A percentile compares a stretch with the other conserved stretches of the same genome.
phyloP scores from a whole-genome alignment of 2,329 filamentous ascomycete species.

The Davidsoniella eucalypti region DNA sequence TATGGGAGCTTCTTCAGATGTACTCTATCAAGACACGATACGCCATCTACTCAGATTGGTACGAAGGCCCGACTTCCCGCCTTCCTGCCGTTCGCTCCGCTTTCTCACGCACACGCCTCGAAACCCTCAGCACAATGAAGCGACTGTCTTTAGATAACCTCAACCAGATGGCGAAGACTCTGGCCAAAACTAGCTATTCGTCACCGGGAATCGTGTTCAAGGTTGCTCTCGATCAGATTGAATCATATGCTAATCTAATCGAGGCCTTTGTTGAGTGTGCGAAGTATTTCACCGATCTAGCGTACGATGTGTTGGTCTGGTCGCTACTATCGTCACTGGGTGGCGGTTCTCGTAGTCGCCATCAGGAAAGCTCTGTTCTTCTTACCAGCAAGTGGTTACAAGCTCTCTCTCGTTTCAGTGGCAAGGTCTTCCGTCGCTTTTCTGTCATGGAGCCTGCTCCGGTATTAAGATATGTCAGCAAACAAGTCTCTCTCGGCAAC shows the following conservation, averaged over 20 bases:
- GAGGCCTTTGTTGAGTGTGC: slow-evolving; percentile 90
- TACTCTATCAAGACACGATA: slow-evolving; percentile 68
- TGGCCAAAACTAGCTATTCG: slow-evolving; percentile 84
- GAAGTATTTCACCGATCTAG: slow-evolving; percentile 81
- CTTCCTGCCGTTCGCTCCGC: slow-evolving; percentile 61
- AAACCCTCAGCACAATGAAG: slow-evolving; percentile 77
- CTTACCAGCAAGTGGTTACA: slow-evolving; percentile 86
- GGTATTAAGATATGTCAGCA: slow-evolving; percentile 75
- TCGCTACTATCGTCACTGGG: slow-evolving; percentile 61
- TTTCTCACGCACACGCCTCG: slow-evolving; percentile 58
- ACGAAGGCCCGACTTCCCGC: slow-evolving; percentile 59
- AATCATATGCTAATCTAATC: slow-evolving; percentile 88
- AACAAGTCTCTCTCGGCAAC: slow-evolving; percentile 67
- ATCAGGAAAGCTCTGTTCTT: slow-evolving; percentile 43
- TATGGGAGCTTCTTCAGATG: slow-evolving; percentile 66
- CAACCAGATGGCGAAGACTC: slow-evolving; percentile 65
- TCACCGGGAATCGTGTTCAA: slow-evolving; percentile 85
- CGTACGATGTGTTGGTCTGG: slow-evolving; percentile 89
- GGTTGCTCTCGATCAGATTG: slow-evolving; percentile 76
- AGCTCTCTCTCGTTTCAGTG: slow-evolving; percentile 78
- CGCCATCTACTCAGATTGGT: slow-evolving; percentile 88
- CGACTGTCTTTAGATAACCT: slow-evolving; percentile 79
- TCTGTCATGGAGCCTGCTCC: slow-evolving; percentile 68
- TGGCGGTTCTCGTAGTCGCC: slow-evolving; percentile 45
- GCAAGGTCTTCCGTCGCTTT: slow-evolving; percentile 77